Conservation (phyloP, 208 protist genomes). For the Acanthamoeba quina region DNA sequence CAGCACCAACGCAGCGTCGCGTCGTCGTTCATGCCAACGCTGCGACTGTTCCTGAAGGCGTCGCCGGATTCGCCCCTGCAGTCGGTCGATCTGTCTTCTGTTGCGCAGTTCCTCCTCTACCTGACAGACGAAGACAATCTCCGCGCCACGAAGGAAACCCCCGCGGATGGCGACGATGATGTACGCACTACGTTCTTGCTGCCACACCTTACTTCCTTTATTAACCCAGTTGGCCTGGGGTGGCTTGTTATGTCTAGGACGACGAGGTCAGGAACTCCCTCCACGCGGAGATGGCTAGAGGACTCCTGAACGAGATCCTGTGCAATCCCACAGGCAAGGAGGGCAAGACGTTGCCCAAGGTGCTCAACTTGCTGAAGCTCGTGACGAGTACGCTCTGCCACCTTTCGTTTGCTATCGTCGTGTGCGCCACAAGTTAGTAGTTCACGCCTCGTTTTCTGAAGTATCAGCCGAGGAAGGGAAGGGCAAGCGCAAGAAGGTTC, state of each 20-base stretch:
- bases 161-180: neutral
- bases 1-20: slow-evolving; percentile 7
- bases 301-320: slow-evolving; percentile 32
- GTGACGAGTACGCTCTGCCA: neutral
- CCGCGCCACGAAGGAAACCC: neutral
- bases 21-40: neutral
- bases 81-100: neutral
- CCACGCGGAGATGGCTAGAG: neutral
- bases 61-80: neutral
- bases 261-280: neutral
- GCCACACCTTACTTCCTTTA: no score
- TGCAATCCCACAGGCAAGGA: slow-evolving; percentile 16
- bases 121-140: slow-evolving; percentile 10
- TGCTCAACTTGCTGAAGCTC: slow-evolving; percentile 19
- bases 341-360: slow-evolving; percentile 29
- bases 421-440: no score
- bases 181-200: neutral
- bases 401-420: neutral
- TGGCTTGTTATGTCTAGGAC: neutral
- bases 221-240: no score
- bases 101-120: slow-evolving; percentile 33
- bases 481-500: neutral
- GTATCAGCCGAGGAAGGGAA: neutral
- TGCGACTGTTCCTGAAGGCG: slow-evolving; percentile 5
- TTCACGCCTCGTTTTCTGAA: no score